A percentile compares a stretch with the other conserved stretches of the same genome.
These are phyloP conservation scores for Dalbergia oliveri DNA, from an alignment of 306 rosid species.

Conservation along the genomic window DNA sequence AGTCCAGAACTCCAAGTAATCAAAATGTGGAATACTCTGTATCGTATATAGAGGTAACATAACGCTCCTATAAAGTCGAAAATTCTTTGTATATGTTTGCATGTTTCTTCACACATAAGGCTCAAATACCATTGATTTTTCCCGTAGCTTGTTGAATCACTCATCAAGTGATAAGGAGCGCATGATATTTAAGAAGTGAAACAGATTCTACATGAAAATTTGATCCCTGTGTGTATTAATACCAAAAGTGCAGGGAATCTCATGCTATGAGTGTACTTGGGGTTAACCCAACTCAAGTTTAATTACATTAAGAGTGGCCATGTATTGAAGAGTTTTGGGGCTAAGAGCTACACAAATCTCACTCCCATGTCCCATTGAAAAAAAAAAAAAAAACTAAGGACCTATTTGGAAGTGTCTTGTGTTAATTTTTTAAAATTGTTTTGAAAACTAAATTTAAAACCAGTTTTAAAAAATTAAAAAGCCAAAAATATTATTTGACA, in stretches of 20 bases:
- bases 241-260: not conserved
- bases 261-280: not conserved
- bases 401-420: no score
- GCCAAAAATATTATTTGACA: no score
- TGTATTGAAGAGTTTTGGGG: no score
- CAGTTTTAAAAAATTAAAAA: no score
- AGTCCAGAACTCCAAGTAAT: no score
- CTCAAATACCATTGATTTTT: not conserved
- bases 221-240: not conserved
- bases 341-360: not conserved
- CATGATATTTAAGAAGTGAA: not conserved
- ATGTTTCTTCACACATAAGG: not conserved
- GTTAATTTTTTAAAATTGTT: no score
- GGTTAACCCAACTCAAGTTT: not conserved
- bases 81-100: not conserved
- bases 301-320: no score
- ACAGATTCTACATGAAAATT: slow-evolving; percentile 4
- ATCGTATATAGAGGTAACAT: not conserved
- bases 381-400: no score
- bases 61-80: not conserved
- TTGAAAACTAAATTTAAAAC: no score
- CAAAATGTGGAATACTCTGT: no score
- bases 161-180: not conserved
- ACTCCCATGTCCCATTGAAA: not conserved
- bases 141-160: not conserved